A percentile compares a stretch with the other conserved stretches of the same genome.
These are phyloP conservation scores for Candida gorgasii DNA, from an alignment of 805 yeast species.

Conservation along the genomic window DNA sequence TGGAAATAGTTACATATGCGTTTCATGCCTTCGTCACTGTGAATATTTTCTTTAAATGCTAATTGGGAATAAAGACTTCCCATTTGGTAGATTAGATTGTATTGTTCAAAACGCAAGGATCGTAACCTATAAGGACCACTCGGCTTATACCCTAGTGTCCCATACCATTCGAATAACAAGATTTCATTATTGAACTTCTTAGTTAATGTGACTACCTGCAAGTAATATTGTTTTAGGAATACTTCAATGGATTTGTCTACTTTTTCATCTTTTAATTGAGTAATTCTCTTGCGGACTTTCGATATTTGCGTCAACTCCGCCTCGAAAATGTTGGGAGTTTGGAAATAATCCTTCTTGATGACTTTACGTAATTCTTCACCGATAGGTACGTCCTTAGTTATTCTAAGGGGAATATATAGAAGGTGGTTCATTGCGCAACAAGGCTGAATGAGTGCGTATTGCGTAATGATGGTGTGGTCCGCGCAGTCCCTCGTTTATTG, in stretches of 20 bases:
- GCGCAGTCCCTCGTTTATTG: no score
- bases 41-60: constrained; percentile 48
- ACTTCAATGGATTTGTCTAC: constrained; percentile 34
- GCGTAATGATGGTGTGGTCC: background rate
- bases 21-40: constrained; percentile 57
- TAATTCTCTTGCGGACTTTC: constrained; percentile 43
- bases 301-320: constrained; percentile 36
- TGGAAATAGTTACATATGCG: constrained; percentile 67
- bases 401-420: constrained; percentile 52
- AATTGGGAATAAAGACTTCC: constrained; percentile 63
- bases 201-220: constrained; percentile 43
- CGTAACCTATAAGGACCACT: constrained; percentile 46
- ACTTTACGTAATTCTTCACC: constrained; percentile 39
- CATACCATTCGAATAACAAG: constrained; percentile 70
- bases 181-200: constrained; percentile 65
- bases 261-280: constrained; percentile 31
- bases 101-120: constrained; percentile 59
- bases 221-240: constrained; percentile 47
- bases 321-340: constrained; percentile 34
- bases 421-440: constrained; percentile 41
- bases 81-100: constrained; percentile 66
- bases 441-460: background rate
- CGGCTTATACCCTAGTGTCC: constrained; percentile 59
- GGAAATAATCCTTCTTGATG: constrained; percentile 50
- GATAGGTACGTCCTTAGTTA: constrained; percentile 44